A percentile compares a stretch with the other conserved stretches of the same genome.
These are phyloP conservation scores for Rhodotorula sphaerocarpa DNA, from an alignment of 768 basidiomycete genomes.

Conservation along the genomic window DNA sequence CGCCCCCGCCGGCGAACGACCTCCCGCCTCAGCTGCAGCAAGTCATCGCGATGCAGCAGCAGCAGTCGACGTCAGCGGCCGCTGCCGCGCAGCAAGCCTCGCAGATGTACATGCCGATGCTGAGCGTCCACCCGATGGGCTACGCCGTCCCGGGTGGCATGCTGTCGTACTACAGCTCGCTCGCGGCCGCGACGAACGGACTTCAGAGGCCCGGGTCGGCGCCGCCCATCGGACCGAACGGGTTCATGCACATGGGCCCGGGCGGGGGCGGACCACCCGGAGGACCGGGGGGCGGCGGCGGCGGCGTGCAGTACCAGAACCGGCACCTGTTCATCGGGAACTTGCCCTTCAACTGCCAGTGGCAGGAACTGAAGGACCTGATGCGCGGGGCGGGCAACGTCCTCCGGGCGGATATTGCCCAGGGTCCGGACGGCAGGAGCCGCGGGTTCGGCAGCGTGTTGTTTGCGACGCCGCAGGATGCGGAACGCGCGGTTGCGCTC, in stretches of 20 bases:
- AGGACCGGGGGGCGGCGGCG: too few relatives aligned
- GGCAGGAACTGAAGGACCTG: conserved; percentile 96
- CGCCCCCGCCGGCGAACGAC: neutral
- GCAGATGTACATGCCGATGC: neutral
- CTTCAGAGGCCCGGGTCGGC: neutral
- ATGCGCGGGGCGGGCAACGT: conserved; percentile 86
- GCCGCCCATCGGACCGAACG: neutral
- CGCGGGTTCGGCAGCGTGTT: conserved; percentile 88
- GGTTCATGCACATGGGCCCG: neutral
- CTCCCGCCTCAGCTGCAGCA: conserved; percentile 11
- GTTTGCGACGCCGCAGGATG: conserved; percentile 72
- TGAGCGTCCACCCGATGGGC: conserved; percentile 16
- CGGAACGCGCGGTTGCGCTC: conserved; percentile 71
- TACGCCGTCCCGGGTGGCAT: conserved; percentile 19
- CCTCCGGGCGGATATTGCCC: conserved; percentile 78
- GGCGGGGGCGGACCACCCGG: neutral
- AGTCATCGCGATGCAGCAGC: neutral
- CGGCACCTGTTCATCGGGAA: conserved; percentile 71
- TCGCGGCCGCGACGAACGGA: neutral
- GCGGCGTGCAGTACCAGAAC: conserved; percentile 24
- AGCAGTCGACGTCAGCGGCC: neutral
- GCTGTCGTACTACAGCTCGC: conserved; percentile 8
- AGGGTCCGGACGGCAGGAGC: conserved; percentile 78
- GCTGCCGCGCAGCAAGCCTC: neutral
- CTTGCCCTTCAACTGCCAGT: conserved; percentile 88